These are phyloP conservation scores for Citrus glauca DNA, from an alignment of 345 rosid genomes.

Conservation along the genomic window DNA sequence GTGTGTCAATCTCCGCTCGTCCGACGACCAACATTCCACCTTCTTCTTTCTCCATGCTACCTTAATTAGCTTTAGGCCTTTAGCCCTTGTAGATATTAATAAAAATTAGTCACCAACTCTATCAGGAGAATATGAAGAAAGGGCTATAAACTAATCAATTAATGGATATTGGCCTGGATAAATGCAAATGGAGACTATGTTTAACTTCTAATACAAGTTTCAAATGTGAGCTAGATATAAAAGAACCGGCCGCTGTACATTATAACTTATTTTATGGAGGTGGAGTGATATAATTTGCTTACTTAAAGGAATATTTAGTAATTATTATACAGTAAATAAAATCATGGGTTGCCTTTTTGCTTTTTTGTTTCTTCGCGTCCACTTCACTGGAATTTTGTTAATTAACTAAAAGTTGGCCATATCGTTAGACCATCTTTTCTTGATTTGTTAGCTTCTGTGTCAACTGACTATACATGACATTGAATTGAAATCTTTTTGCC, in stretches of 20 bases:
- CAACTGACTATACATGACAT: background rate
- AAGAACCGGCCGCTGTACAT: background rate
- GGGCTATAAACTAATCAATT: background rate
- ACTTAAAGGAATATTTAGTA: background rate
- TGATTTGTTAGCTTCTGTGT: background rate
- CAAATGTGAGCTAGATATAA: background rate
- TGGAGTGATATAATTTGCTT: background rate
- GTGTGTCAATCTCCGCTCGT: background rate
- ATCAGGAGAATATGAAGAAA: background rate
- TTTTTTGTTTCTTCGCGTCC: conserved; percentile 3
- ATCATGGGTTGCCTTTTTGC: background rate
- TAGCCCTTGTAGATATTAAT: background rate
- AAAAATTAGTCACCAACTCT: background rate
- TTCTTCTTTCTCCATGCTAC: background rate
- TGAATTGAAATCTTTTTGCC: background rate
- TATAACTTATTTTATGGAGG: background rate
- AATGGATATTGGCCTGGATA: too few species aligned
- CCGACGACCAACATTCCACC: background rate
- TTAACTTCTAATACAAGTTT: background rate
- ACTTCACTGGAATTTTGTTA: conserved; percentile 4
- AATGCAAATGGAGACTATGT: background rate
- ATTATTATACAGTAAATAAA: background rate
- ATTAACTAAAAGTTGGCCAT: background rate
- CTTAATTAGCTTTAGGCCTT: background rate
- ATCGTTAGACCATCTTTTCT: background rate